phyloP scores from a whole-genome alignment of 495 filamentous ascomycete species.

The Delitschia confertaspora region DNA sequence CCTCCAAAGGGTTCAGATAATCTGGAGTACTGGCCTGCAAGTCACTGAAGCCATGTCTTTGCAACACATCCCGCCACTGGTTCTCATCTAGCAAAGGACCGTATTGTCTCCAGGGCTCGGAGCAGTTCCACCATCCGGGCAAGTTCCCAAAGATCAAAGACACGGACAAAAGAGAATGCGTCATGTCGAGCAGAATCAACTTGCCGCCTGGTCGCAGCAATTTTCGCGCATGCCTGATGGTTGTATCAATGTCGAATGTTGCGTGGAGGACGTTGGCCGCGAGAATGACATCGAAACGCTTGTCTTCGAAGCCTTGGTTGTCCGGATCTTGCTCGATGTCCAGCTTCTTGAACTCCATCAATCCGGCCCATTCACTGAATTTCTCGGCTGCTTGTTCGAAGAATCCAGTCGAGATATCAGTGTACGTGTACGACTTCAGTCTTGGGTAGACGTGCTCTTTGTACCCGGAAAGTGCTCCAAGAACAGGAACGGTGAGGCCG shows the following conservation, averaged over 20 bases:
- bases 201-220: constrained; percentile 23
- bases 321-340: constrained; percentile 23
- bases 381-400: constrained; percentile 15
- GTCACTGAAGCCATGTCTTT: constrained; percentile 1
- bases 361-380: constrained; percentile 2
- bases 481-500: neutral
- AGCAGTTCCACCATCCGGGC: constrained; percentile 8
- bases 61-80: neutral
- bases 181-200: constrained; percentile 18
- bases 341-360: constrained; percentile 14
- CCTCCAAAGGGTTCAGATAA: constrained; percentile 3
- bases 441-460: no score
- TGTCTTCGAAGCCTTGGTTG: constrained; percentile 18
- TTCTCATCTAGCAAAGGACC: neutral
- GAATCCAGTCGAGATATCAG: constrained; percentile 22
- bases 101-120: neutral
- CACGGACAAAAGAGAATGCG: neutral
- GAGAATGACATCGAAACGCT: constrained; percentile 21
- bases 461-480: neutral
- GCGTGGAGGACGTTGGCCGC: constrained; percentile 23
- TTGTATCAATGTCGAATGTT: constrained; percentile 7
- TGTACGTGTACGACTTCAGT: constrained; percentile 20
- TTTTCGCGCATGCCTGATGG: constrained; percentile 10
- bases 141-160: constrained; percentile 7
- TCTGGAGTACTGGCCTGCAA: neutral